Percentiles rank a stretch among this genome's conserved stretches.
phyloP scores from a whole-genome alignment of 441 rosid genomes.

The Populus trichocarpa region DNA sequence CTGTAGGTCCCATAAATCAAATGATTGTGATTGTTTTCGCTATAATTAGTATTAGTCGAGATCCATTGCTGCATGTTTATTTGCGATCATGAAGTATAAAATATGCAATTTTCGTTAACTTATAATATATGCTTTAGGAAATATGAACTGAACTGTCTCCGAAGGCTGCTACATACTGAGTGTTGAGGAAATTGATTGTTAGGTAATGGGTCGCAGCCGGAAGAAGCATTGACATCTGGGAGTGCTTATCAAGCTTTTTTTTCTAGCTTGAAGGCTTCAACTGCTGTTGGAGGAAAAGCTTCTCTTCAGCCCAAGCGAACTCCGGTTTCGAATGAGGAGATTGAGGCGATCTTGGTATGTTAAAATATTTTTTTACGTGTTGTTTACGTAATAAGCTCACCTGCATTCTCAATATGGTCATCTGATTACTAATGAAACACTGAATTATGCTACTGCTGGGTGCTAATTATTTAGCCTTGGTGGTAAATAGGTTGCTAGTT shows the following conservation, averaged over 20 bases:
- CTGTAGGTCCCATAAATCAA: not conserved
- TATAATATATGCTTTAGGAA: not conserved
- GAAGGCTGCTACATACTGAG: not conserved
- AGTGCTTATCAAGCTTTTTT: constrained; percentile 46
- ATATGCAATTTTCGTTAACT: not conserved
- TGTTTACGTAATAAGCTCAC: not conserved
- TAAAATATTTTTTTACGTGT: not conserved
- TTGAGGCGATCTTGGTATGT: constrained; percentile 75
- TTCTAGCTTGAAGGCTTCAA: constrained; percentile 44
- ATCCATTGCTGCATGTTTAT: not conserved
- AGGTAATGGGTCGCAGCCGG: constrained; percentile 44
- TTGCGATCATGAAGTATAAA: not conserved
- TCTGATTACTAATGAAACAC: not conserved
- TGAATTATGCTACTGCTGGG: not conserved
- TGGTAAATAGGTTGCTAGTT: not conserved
- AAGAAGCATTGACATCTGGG: constrained; percentile 30
- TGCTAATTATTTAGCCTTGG: not conserved
- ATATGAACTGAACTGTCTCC: not conserved
- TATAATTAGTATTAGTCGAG: not conserved
- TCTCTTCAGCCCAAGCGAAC: constrained; percentile 86
- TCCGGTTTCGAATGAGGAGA: constrained; percentile 72
- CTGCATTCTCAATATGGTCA: not conserved
- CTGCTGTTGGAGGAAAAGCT: constrained; percentile 68
- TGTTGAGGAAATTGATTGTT: constrained; percentile 18
- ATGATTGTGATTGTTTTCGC: not conserved